A percentile compares a stretch with the other conserved stretches of the same genome.
phyloP scores from a whole-genome alignment of 345 rosid genomes.

The Balakata baccata region DNA sequence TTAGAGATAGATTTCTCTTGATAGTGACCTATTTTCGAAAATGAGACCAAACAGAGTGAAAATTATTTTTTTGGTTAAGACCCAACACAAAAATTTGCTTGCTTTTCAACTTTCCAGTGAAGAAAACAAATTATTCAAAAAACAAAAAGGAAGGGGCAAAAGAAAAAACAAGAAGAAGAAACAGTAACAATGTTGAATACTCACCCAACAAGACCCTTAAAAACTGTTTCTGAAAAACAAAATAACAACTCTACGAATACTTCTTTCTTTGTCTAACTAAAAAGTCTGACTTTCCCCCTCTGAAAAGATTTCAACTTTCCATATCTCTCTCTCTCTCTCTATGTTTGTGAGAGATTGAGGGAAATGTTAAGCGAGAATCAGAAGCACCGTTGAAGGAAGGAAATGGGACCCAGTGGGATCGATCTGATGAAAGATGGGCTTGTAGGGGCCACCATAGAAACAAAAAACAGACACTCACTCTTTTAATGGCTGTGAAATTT shows the following conservation, averaged over 20 bases:
- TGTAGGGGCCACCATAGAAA: slow-evolving; percentile 41
- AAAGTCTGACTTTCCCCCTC: slow-evolving; percentile 17
- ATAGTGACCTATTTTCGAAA: slow-evolving; percentile 33
- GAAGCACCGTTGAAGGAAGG: slow-evolving; percentile 17
- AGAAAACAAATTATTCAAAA: no score
- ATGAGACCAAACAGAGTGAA: slow-evolving; percentile 29
- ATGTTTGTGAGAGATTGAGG: slow-evolving; percentile 6
- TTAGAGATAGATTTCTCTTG: slow-evolving; percentile 37
- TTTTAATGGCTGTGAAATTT: slow-evolving; percentile 17
- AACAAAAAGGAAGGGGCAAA: no score
- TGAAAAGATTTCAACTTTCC: slow-evolving; percentile 19
- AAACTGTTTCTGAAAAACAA: slow-evolving; percentile 7
- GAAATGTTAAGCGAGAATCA: slow-evolving; percentile 4
- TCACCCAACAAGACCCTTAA: slow-evolving; percentile 4
- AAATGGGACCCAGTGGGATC: slow-evolving; percentile 38
- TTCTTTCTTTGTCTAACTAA: slow-evolving; percentile 10
- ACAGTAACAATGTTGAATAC: background rate
- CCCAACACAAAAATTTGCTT: slow-evolving; percentile 27
- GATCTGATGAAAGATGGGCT: slow-evolving; percentile 52
- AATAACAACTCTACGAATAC: slow-evolving; percentile 1
- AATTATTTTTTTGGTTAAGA: slow-evolving; percentile 5
- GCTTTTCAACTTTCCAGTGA: slow-evolving; percentile 15
- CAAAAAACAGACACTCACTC: slow-evolving; percentile 8
- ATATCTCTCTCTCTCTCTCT: slow-evolving; percentile 8
- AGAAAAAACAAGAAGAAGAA: slow-evolving; percentile 10